Base-by-base conservation (phyloP, 1,284 basidiomycete species). In the Boletellus deceptivus region DNA sequence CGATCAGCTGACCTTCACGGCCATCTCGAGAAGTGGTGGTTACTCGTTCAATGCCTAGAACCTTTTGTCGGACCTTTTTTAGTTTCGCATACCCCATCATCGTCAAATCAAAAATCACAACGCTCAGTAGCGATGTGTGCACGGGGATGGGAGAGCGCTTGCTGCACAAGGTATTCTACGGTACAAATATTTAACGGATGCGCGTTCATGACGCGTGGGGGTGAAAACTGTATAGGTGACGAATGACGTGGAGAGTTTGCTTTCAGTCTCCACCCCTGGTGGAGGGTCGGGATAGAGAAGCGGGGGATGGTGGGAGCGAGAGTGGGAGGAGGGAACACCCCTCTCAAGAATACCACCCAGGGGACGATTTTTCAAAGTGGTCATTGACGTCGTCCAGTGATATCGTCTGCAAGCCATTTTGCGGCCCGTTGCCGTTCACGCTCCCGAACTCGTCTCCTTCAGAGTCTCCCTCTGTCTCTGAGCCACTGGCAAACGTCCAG, bases 11-110 rank as follows among this genome's bases (percentile, higher is more conserved):
- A 75, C 80, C 54, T 87, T 93, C 61, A 75, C 77, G 20, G 85
- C 83, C 2, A 74, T 83, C 14, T 74, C 83, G 52, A 76, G 93
- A 50, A 69, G 80, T 49, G 88, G 86, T 20, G 91, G 92, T 1
- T 90, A 89, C 69, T 70, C 73, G 48, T 90, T 86, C 56, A 60
- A 63, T 18, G 43, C 4, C 37, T 68, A 68, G 54, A 48, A 24
- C 34, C 24, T 17, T 25, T 25, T 43, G 36, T 49, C 13, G 11
- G 11, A 3, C 29, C 29, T 14, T 14, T 14, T 3, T 31, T 31
- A 31, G 29, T 31, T 31, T 31, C 29, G 13, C 29, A 6, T 31
- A 11, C 11, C 29, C 29, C 11, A 5, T 25, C 8, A 8, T 25
- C 8, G 7, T 14, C 13, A 31, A 13, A 31, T 31, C 13, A 31